A percentile compares a stretch with the other conserved stretches of the same genome.
These are phyloP conservation scores for Sanghuangporus baumii DNA, from an alignment of 1,284 basidiomycete genomes.

Conservation along the genomic window DNA sequence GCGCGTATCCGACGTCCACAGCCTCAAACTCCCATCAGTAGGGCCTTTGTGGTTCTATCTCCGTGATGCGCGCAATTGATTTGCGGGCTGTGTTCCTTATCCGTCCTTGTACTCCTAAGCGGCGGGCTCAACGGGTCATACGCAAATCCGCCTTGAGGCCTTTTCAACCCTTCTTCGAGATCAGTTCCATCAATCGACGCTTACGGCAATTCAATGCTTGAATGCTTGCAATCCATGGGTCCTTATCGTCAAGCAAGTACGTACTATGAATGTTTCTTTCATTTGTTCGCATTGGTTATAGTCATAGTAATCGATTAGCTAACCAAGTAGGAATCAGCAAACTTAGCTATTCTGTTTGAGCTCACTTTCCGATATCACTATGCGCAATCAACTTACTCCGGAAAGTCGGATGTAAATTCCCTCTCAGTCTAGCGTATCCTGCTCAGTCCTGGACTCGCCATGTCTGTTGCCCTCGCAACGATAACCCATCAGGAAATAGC, in stretches of 20 bases:
- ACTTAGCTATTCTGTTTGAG: not conserved
- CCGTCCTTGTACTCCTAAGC: not conserved
- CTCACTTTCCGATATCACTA: not conserved
- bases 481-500: not conserved
- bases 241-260: not conserved
- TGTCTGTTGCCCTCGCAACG: not conserved
- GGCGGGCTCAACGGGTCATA: not conserved
- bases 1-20: not conserved
- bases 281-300: not conserved
- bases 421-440: not conserved
- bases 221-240: not conserved
- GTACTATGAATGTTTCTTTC: not conserved
- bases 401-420: not conserved
- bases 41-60: constrained; percentile 2
- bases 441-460: not conserved
- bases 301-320: not conserved
- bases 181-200: not conserved
- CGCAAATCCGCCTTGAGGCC: not conserved
- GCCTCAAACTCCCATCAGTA: not conserved
- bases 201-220: not conserved
- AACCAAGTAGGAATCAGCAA: not conserved
- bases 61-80: constrained; percentile 1
- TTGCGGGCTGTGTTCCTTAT: not conserved
- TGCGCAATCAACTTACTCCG: not conserved
- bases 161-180: not conserved